Conservation (phyloP, 805 yeast genomes). For the Candida pini region DNA sequence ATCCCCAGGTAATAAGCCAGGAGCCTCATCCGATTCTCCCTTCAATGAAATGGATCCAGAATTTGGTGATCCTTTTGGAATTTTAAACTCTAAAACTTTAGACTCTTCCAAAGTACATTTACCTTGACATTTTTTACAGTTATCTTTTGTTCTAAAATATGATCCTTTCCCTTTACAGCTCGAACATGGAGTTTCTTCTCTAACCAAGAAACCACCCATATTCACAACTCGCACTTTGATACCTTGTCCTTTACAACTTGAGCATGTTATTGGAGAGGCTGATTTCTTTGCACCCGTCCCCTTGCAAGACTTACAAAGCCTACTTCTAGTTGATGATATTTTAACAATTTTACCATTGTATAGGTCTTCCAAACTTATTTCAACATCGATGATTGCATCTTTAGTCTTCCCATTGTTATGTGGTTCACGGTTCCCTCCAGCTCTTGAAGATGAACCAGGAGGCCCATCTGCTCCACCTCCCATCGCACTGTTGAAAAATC, state of each 20-base stretch:
- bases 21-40: conserved; percentile 74
- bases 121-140: conserved; percentile 76
- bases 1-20: conserved; percentile 73
- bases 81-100: conserved; percentile 69
- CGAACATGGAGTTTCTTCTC: conserved; percentile 54
- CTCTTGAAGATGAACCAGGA: conserved; percentile 10
- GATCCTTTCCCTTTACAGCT: conserved; percentile 70
- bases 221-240: conserved; percentile 51
- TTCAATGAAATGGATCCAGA: conserved; percentile 56
- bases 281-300: conserved; percentile 71
- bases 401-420: conserved; percentile 37
- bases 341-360: conserved; percentile 79
- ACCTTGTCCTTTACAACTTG: conserved; percentile 71
- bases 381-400: conserved; percentile 63
- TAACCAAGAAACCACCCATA: conserved; percentile 69
- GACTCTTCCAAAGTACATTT: conserved; percentile 54
- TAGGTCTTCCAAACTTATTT: conserved; percentile 64
- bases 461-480: conserved; percentile 18
- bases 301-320: conserved; percentile 65
- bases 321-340: conserved; percentile 63
- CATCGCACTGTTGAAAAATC: conserved; percentile 48
- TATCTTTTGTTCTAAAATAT: conserved; percentile 55
- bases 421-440: conserved; percentile 8
- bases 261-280: conserved; percentile 53
- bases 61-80: conserved; percentile 63